Conservation (phyloP, 768 basidiomycete genomes). For the Auriscalpium microsporum region DNA sequence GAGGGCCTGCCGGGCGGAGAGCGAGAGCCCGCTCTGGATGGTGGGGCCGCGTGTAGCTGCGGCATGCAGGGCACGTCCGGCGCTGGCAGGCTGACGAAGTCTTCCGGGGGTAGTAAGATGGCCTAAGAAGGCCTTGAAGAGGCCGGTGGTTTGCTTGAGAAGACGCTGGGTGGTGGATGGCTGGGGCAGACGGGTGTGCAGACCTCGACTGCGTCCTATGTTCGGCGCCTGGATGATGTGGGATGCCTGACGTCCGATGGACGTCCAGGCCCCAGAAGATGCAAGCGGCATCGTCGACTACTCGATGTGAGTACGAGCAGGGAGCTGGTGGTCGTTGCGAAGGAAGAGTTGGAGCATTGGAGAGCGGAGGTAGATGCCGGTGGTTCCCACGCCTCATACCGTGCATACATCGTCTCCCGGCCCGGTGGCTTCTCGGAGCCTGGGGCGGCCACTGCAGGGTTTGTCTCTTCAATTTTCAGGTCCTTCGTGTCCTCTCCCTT, state of each 20-base stretch:
- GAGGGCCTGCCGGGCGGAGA: slow-evolving; percentile 45
- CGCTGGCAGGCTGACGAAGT: slow-evolving; percentile 24
- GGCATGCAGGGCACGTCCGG: slow-evolving; percentile 22
- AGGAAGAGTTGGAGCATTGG: not conserved
- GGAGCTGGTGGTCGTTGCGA: not conserved
- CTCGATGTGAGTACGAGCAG: not conserved
- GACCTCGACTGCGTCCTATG: slow-evolving; percentile 36
- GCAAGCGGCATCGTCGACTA: slow-evolving; percentile 22
- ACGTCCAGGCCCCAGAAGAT: slow-evolving; percentile 22
- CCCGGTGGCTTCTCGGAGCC: too few relatives aligned
- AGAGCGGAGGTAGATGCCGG: not conserved
- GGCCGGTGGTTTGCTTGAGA: slow-evolving; percentile 43
- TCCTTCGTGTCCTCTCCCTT: too few relatives aligned
- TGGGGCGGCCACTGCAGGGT: too few relatives aligned
- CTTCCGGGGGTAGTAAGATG: slow-evolving; percentile 51
- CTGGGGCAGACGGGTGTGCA: slow-evolving; percentile 28
- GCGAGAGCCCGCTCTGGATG: slow-evolving; percentile 51
- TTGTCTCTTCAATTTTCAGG: too few relatives aligned
- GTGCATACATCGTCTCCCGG: too few relatives aligned
- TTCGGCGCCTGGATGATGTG: slow-evolving; percentile 19
- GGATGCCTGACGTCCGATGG: slow-evolving; percentile 16
- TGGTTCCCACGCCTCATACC: too few relatives aligned
- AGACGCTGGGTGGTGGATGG: slow-evolving; percentile 34
- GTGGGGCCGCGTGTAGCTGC: slow-evolving; percentile 19
- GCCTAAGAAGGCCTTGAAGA: slow-evolving; percentile 47